Evolutionary conservation across 805 yeast species (phyloP).

Genomic region (Saturnispora bothae): DNA sequence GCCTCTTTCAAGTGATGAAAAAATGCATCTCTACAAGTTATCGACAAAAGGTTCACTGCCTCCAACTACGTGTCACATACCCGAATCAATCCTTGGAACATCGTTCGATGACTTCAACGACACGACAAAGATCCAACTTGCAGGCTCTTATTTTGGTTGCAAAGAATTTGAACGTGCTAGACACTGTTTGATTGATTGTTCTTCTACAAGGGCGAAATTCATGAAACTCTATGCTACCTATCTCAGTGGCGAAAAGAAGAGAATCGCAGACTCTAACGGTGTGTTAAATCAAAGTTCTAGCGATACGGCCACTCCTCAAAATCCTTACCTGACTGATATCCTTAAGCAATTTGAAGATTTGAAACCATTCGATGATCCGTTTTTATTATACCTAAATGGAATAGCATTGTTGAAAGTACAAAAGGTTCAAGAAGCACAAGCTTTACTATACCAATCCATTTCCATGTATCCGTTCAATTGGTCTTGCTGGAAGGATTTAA

Average conservation of each 20-base stretch:
- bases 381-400: conserved; percentile 66
- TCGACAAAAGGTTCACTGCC: neutral
- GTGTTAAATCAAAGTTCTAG: conserved; percentile 37
- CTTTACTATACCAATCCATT: conserved; percentile 49
- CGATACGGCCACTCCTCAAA: conserved; percentile 19
- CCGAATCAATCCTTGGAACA: neutral
- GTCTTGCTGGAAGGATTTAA: conserved; percentile 85
- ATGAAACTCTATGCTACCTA: conserved; percentile 58
- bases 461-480: conserved; percentile 74
- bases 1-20: conserved; percentile 8
- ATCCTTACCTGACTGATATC: conserved; percentile 24
- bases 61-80: neutral
- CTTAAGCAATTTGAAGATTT: conserved; percentile 33
- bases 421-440: conserved; percentile 50
- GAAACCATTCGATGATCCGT: conserved; percentile 35
- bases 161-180: conserved; percentile 80
- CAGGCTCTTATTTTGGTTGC: conserved; percentile 65
- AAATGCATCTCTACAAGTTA: conserved; percentile 9
- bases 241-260: conserved; percentile 67
- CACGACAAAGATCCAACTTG: conserved; percentile 29
- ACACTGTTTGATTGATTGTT: conserved; percentile 40
- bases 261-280: conserved; percentile 63
- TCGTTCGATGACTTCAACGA: neutral
- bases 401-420: conserved; percentile 52
- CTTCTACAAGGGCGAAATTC: conserved; percentile 45